Evolutionary conservation across 2,329 filamentous ascomycete genomes (phyloP), one percentile per base, ranked within the genome.

Genomic region (Neonectria neomacrospora): DNA sequence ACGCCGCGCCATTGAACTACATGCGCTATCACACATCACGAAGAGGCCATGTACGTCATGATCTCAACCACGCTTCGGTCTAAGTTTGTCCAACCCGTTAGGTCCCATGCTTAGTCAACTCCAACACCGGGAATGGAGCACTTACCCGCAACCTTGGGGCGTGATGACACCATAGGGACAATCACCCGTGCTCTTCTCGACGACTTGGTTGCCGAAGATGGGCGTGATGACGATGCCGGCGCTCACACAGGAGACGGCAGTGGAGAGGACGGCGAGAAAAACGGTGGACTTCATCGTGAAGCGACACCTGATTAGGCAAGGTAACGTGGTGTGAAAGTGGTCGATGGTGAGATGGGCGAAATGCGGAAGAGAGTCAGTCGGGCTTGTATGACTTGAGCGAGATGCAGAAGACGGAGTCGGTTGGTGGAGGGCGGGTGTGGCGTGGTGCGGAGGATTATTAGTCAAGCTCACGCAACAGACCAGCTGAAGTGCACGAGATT

Each of bases 181-280:
- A 72, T 88, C 86, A 28, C 80, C 83, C 2, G 70, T 37, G 18
- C 74, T 68, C 69, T 80, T 83, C 28, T 77, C 71, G n/a, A 88
- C 82, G 34, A 88, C 78, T 73, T 87, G 85, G 65, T 87, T 76
- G 22, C 73, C 63, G 44, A 74, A 76, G 67, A 88, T 81, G 54
- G 86, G 86, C 4, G 83, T 86, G 72, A 85, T 83, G 72, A 88
- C 84, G 52, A 88, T 80, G 58, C 82, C 85, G 28, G 86, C 86
- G 66, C 77, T 81, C 71, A 74, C 83, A 53, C 85, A 71, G 3
- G 83, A 82, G 53, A 78, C 77, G 71, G 79, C 79, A 28, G 81
- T 75, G 57, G 81, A 81, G 48, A 85, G 63, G 61, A 84, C 62
- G 18, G 81, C 73, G 18, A 79, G 61, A 54, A 69, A 50, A 20